Evolutionary conservation across 352 stramenopile genomes (phyloP), one percentile per base, ranked within the genome.

Genomic region (Phytophthora pluvialis): DNA sequence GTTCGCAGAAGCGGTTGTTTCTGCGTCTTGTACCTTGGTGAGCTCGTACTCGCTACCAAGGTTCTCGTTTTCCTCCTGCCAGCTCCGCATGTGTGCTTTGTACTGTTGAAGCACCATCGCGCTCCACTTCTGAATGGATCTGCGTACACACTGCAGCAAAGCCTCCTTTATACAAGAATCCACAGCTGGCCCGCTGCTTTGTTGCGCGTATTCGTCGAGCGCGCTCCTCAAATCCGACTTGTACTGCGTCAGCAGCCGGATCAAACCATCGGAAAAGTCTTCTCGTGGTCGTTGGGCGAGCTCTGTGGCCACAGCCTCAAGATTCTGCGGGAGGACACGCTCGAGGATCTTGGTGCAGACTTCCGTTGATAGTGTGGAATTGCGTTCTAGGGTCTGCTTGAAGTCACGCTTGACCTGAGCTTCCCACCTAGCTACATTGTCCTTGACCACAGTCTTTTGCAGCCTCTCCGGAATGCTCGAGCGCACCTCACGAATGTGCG

Each of bases 221-320:
- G 79, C 75, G 21, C 61, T 60, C 8, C 64, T 54, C 26, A 91
- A 47, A 60, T 88, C 77, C 15, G 77, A 80, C 58, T 88, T 83
- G 63, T 89, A 89, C 57, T 88, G 74, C 16, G 77, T 81, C 28
- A 90, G 51, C 31, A 83, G 42, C n/a, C 60, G 56, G 26, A 79
- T 44, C 1, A 91, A 61, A 1, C 77, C 77, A 53, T 90, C 80
- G 0, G 71, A 72, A 54, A 91, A 91, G 2, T 72, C 73, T 1
- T 81, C 75, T 18, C 77, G 80, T 25, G 77, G 35, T 43, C 68
- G 73, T 36, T 49, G 39, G 15, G 72, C 64, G 3, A 91, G 65
- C 1, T 80, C 69, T 15, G 48, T 58, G 5, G 72, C 60, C 48
- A 83, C 78, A 15, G 70, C 28, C 33, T 80, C 67, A 38, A 89